A percentile compares a stretch with the other conserved stretches of the same genome.
Evolutionary conservation across 305 asterid species (phyloP).

Genomic region (Solanum hybrid): DNA sequence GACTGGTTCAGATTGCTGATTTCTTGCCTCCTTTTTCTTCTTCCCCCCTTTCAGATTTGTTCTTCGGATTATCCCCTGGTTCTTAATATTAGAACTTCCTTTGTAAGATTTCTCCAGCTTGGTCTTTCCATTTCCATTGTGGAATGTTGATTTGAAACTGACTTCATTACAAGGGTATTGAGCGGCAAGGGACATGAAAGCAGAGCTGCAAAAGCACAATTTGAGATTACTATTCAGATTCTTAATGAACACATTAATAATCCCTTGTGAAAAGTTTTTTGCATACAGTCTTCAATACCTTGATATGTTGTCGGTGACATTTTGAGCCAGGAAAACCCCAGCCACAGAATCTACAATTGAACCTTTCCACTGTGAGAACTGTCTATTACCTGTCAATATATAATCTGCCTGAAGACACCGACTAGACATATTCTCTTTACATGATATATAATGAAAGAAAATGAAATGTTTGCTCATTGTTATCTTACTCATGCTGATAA

Average conservation of each 20-base stretch:
- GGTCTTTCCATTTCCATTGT: background rate
- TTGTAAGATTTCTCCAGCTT: background rate
- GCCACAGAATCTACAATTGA: conserved; percentile 39
- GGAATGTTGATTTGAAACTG: background rate
- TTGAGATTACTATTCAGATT: background rate
- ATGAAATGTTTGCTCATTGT: background rate
- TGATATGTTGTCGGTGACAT: conserved; percentile 26
- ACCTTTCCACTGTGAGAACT: conserved; percentile 34
- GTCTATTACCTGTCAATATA: conserved; percentile 23
- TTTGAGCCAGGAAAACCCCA: conserved; percentile 40
- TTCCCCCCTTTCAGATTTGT: background rate
- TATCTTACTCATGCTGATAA: background rate
- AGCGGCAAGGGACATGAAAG: conserved; percentile 38
- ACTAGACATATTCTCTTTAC: background rate
- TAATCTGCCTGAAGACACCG: background rate
- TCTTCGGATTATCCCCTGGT: background rate
- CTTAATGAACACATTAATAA: background rate
- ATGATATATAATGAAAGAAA: background rate
- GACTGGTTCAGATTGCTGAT: background rate
- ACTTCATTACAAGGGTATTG: conserved; percentile 17
- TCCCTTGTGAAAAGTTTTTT: background rate
- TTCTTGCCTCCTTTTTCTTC: background rate
- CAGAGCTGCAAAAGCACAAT: conserved; percentile 19
- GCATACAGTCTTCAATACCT: conserved; percentile 13
- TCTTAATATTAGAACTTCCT: background rate